phyloP scores from a whole-genome alignment of 1,284 basidiomycete genomes.

The Cryptococcus deneoformans region DNA sequence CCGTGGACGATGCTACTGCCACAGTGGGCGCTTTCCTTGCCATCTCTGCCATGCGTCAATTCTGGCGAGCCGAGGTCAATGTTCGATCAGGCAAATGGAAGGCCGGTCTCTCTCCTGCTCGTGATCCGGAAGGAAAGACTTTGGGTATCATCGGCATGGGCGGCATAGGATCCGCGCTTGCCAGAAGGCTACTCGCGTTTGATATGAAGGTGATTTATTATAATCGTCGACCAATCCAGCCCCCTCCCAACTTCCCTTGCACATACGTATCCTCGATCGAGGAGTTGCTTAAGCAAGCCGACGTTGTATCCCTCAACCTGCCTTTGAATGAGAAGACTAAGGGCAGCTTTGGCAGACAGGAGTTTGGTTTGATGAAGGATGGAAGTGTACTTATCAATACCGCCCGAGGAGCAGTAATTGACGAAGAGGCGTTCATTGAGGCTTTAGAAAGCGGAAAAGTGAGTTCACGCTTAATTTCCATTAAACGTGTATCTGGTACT shows the following conservation, averaged over 20 bases:
- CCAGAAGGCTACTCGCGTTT: slow-evolving; percentile 42
- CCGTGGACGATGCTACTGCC: slow-evolving; percentile 88
- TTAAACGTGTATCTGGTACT: neutral
- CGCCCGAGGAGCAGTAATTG: slow-evolving; percentile 82
- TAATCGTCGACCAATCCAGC: slow-evolving; percentile 60
- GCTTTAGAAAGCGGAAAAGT: slow-evolving; percentile 71
- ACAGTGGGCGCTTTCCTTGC: slow-evolving; percentile 83
- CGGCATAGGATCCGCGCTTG: slow-evolving; percentile 66
- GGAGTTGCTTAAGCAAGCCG: slow-evolving; percentile 68
- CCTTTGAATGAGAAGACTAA: slow-evolving; percentile 66
- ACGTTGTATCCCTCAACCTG: slow-evolving; percentile 63
- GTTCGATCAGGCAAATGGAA: slow-evolving; percentile 61
- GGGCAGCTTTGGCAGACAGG: slow-evolving; percentile 69
- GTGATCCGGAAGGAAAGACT: slow-evolving; percentile 74
- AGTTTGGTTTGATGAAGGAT: slow-evolving; percentile 76
- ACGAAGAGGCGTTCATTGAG: slow-evolving; percentile 77
- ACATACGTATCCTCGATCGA: slow-evolving; percentile 69
- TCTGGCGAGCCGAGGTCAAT: slow-evolving; percentile 66
- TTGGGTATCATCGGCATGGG: slow-evolving; percentile 86
- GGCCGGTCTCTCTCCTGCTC: slow-evolving; percentile 55
- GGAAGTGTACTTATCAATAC: slow-evolving; percentile 84
- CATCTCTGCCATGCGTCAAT: slow-evolving; percentile 79
- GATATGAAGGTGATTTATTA: slow-evolving; percentile 82
- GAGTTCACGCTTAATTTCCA: slow-evolving; percentile 3
- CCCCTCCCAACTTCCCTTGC: slow-evolving; percentile 64